phyloP scores from a whole-genome alignment of 306 rosid genomes.

The Casuarina glauca region DNA sequence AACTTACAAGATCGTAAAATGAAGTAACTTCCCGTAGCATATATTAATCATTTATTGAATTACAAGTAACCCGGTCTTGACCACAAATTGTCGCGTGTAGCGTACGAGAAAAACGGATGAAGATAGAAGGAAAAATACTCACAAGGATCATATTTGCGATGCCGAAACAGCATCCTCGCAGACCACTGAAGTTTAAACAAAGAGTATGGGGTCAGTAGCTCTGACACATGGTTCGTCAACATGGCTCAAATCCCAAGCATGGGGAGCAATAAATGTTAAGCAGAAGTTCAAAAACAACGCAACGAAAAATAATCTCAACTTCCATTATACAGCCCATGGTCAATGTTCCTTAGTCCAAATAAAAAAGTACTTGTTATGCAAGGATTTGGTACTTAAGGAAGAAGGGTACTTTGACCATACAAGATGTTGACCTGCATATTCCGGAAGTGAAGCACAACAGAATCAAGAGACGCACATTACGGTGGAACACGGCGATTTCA shows the following conservation, averaged over 20 bases:
- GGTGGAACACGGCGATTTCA: conserved; percentile 59
- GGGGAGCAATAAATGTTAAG: conserved; percentile 6
- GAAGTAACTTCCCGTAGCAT: background rate
- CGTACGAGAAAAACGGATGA: background rate
- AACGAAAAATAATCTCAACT: background rate
- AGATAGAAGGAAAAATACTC: conserved; percentile 30
- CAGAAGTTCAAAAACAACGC: background rate
- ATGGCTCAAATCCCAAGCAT: conserved; percentile 23
- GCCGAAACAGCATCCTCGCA: conserved; percentile 91
- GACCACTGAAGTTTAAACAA: conserved; percentile 71
- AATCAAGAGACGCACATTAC: conserved; percentile 77
- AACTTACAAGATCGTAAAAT: background rate
- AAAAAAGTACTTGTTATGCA: background rate
- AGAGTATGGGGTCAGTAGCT: conserved; percentile 36
- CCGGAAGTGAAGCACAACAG: conserved; percentile 71
- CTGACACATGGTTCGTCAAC: conserved; percentile 5
- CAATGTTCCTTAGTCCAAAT: background rate
- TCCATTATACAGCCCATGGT: background rate
- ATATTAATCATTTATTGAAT: background rate
- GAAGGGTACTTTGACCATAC: conserved; percentile 81
- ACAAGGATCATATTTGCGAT: conserved; percentile 94
- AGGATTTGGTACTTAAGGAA: conserved; percentile 15
- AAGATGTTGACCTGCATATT: conserved; percentile 99
- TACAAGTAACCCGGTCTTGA: background rate
- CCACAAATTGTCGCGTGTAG: no score